Conservation (phyloP, 2,329 filamentous ascomycete genomes). For the Stagonosporopsis rhizophila region DNA sequence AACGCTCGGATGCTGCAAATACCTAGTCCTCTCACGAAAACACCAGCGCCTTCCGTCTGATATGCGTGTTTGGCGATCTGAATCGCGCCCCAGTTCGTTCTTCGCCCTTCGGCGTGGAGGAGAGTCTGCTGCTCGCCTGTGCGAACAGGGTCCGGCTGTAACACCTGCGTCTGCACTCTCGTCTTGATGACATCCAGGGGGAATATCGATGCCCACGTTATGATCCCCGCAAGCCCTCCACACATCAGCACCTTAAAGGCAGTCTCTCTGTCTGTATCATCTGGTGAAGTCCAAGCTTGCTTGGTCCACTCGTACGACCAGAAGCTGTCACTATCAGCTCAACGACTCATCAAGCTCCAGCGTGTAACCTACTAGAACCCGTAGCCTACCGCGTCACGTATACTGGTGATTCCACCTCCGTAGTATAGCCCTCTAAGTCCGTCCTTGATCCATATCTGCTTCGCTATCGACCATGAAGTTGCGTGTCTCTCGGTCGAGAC, state of each 20-base stretch:
- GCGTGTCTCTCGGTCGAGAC: constrained; percentile 55
- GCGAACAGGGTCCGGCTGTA: constrained; percentile 5
- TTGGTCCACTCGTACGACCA: constrained; percentile 86
- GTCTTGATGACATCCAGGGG: constrained; percentile 94
- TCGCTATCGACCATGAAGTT: constrained; percentile 68
- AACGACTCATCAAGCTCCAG: background rate
- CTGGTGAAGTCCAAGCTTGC: constrained; percentile 58
- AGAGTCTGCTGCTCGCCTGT: constrained; percentile 30
- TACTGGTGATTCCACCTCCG: constrained; percentile 80
- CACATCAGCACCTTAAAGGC: constrained; percentile 76
- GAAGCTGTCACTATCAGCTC: constrained; percentile 61
- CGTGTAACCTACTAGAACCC: constrained; percentile 76
- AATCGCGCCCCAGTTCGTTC: constrained; percentile 61
- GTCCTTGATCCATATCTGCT: constrained; percentile 65
- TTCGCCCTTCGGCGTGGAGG: constrained; percentile 26
- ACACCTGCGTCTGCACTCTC: constrained; percentile 77
- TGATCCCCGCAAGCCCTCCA: constrained; percentile 84
- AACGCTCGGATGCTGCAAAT: constrained; percentile 88
- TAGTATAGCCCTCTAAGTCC: constrained; percentile 76
- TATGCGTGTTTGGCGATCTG: constrained; percentile 73
- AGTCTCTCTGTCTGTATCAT: constrained; percentile 56
- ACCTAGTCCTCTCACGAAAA: constrained; percentile 82
- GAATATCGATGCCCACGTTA: constrained; percentile 90
- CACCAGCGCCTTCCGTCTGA: constrained; percentile 71
- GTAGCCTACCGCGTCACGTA: constrained; percentile 90